A percentile compares a stretch with the other conserved stretches of the same genome.
Conservation (phyloP, 2,329 filamentous ascomycete genomes). For the Aspergillus fijiensis region DNA sequence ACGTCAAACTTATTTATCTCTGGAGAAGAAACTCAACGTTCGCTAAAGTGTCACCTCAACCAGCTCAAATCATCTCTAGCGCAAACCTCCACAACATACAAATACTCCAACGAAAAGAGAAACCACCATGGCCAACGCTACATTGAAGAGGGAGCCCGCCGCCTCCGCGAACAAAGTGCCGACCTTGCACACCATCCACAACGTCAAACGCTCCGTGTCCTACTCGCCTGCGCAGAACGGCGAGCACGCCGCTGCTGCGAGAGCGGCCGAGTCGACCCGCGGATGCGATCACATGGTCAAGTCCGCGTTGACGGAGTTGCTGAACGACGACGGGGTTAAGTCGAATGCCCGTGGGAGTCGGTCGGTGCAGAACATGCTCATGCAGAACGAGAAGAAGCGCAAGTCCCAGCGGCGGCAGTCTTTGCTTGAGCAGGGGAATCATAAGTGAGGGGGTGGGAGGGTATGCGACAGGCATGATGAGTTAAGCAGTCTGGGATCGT, state of each 20-base stretch:
- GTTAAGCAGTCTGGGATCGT: not conserved
- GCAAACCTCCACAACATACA: not conserved
- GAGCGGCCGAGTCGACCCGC: not conserved
- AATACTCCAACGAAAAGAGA: not conserved
- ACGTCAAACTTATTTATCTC: not conserved
- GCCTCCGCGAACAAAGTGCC: constrained; percentile 18
- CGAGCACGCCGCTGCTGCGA: not conserved
- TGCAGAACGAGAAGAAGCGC: constrained; percentile 62
- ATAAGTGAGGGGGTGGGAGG: not conserved
- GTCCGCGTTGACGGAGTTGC: constrained; percentile 59
- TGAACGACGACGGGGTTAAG: constrained; percentile 60
- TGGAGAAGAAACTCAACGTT: not conserved
- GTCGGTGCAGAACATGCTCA: constrained; percentile 59
- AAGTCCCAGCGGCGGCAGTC: constrained; percentile 17
- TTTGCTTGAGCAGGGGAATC: not conserved
- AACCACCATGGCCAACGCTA: not conserved
- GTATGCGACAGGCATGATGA: not conserved
- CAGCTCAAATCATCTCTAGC: not conserved
- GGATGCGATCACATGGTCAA: constrained; percentile 46
- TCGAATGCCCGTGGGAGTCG: constrained; percentile 54
- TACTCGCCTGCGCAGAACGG: constrained; percentile 6
- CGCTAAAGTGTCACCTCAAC: no score
- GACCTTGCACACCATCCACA: constrained; percentile 8
- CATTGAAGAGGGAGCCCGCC: constrained; percentile 1
- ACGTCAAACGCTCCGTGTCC: constrained; percentile 14